Evolutionary conservation across 495 filamentous ascomycete species (phyloP).

Genomic region (Talaromyces borbonicus): DNA sequence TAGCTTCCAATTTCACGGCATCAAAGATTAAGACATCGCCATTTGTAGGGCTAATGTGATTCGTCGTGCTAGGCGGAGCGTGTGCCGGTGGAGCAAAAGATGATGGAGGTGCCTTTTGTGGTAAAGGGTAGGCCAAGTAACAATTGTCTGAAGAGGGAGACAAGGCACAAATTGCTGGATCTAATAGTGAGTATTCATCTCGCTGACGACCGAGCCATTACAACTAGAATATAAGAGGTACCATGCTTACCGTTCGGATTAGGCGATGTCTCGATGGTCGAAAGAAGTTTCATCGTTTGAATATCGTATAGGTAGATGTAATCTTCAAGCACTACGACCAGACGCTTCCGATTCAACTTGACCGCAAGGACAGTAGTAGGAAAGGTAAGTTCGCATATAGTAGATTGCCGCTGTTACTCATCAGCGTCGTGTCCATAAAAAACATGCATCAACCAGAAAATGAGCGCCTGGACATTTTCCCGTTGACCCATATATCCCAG

Average conservation of each 20-base stretch:
- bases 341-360: conserved; percentile 83
- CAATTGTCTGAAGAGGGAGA: conserved; percentile 93
- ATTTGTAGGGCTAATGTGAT: conserved; percentile 69
- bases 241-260: conserved; percentile 66
- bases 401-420: conserved; percentile 65
- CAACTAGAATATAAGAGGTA: no score
- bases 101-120: conserved; percentile 61
- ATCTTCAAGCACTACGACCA: conserved; percentile 87
- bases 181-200: conserved; percentile 5
- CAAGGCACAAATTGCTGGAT: conserved; percentile 80
- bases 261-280: conserved; percentile 85
- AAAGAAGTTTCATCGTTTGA: conserved; percentile 88
- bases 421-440: no score
- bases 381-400: conserved; percentile 98
- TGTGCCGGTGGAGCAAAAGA: conserved; percentile 64
- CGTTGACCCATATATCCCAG: not conserved
- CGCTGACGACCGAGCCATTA: not conserved
- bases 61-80: conserved; percentile 62
- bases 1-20: conserved; percentile 71
- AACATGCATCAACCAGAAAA: no score
- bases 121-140: conserved; percentile 86
- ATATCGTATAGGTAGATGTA: conserved; percentile 98
- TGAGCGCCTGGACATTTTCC: no score
- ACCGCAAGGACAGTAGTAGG: conserved; percentile 89
- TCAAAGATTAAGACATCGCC: conserved; percentile 92